Evolutionary conservation across 768 basidiomycete species (phyloP).

Genomic region (Boletus tomentosulus): DNA sequence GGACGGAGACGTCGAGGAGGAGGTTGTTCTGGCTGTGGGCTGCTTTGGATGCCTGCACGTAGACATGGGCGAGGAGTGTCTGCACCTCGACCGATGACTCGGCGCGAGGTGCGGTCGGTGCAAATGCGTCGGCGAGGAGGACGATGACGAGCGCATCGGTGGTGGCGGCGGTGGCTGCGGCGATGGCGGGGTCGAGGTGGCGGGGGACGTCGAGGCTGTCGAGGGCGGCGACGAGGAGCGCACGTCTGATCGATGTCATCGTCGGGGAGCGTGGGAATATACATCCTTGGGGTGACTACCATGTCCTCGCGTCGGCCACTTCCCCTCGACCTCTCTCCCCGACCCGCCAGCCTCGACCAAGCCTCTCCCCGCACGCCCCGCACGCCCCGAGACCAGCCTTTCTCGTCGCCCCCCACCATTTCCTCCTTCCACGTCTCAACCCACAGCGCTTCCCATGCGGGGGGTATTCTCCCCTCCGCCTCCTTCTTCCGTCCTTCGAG

Average conservation of each 20-base stretch:
- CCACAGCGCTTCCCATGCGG: slow-evolving; percentile 65
- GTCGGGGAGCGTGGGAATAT: slow-evolving; percentile 10
- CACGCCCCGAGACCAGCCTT: slow-evolving; percentile 15
- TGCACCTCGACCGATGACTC: slow-evolving; percentile 66
- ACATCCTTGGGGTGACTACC: background rate
- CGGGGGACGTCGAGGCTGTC: slow-evolving; percentile 47
- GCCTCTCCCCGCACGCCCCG: slow-evolving; percentile 3
- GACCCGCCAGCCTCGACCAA: slow-evolving; percentile 18
- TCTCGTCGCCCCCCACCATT: slow-evolving; percentile 27
- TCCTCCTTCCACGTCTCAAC: slow-evolving; percentile 23
- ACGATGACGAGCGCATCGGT: slow-evolving; percentile 54
- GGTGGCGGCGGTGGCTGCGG: slow-evolving; percentile 42
- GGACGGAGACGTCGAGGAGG: slow-evolving; percentile 73
- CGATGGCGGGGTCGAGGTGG: slow-evolving; percentile 53
- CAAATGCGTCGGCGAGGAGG: slow-evolving; percentile 62
- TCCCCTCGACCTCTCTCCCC: background rate
- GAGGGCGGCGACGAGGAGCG: slow-evolving; percentile 53
- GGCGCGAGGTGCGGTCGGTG: slow-evolving; percentile 34
- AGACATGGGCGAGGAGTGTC: slow-evolving; percentile 73
- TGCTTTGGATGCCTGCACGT: slow-evolving; percentile 78
- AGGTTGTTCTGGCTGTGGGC: slow-evolving; percentile 65
- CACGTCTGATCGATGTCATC: slow-evolving; percentile 9
- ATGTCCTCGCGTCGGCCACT: slow-evolving; percentile 1
- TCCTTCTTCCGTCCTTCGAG: slow-evolving; percentile 74
- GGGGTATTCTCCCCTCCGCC: slow-evolving; percentile 73